A percentile compares a stretch with the other conserved stretches of the same genome.
Evolutionary conservation across 257 asterid species (phyloP).

Genomic region (Lycium barbarum): DNA sequence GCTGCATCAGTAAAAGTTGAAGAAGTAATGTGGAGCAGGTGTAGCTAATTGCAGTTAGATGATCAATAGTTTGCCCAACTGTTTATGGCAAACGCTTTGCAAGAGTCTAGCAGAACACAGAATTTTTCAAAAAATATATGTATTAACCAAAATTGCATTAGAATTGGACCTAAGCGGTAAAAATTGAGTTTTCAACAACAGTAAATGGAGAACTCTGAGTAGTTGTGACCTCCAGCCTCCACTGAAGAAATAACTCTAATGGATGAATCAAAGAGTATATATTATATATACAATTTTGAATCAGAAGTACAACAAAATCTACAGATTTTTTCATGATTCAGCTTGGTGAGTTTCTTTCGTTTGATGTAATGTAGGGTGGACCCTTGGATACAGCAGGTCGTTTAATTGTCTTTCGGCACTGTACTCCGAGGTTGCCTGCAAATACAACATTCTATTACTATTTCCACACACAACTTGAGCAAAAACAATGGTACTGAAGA

Average conservation of each 20-base stretch:
- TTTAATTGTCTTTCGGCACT: conserved; percentile 90
- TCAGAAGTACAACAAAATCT: conserved; percentile 34
- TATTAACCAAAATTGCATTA: conserved; percentile 12
- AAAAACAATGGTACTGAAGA: neutral
- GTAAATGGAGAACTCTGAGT: conserved; percentile 15
- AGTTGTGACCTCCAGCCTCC: neutral
- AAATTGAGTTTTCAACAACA: conserved; percentile 4
- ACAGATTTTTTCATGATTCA: conserved; percentile 49
- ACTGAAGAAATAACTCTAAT: neutral
- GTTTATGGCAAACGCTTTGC: neutral
- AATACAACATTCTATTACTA: conserved; percentile 24
- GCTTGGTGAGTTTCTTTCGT: conserved; percentile 84
- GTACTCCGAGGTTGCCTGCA: conserved; percentile 93
- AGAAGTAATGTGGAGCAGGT: neutral
- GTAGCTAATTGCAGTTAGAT: neutral
- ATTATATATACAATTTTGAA: conserved; percentile 44
- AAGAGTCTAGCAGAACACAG: neutral
- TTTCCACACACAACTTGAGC: neutral
- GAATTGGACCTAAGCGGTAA: neutral
- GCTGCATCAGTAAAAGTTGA: conserved; percentile 2
- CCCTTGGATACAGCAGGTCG: conserved; percentile 77
- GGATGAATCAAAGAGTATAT: neutral
- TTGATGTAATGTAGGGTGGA: conserved; percentile 58
- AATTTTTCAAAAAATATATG: neutral
- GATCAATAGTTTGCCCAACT: neutral